Base-by-base conservation (phyloP, 2,329 filamentous ascomycete genomes). In the Dichotomopilus funicola region DNA sequence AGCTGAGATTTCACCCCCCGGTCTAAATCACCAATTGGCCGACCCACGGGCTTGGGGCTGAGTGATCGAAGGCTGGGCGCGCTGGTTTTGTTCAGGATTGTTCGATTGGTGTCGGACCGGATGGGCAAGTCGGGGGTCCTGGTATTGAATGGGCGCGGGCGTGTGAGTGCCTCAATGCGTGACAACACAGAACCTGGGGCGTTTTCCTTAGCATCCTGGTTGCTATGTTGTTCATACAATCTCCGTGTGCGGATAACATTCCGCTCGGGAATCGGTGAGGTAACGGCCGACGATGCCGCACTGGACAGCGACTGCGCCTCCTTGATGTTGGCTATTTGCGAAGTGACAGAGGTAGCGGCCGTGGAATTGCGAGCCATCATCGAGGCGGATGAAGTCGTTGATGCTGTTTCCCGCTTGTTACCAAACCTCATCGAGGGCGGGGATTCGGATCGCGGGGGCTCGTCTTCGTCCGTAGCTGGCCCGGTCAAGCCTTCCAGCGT, bases 341-440 rank as follows among this genome's bases (percentile, higher is more conserved):
- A 95, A n/a, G 85, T 83, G 50, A 95, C 76, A 0, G 92, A 96
- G 0, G 91, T 96, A 3, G 90, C 91, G 6, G 91, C 89, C 1
- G 91, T 96, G 0, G 92, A 96, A 54, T 83, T 85, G 34, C 89
- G 85, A 33, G 82, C 81, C 41, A 85, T 79, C 0, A 83, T 85
- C 5, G 83, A 86, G 4, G 73, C 74, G 0, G 82, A 86, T 0
- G 90, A 94, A 6, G 85, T 87, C 0, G 89, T 95, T 0, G 92
- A 96, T 1, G 88, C 94, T 0, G 91, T 96, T 61, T 91, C 90
- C 33, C 91, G 80, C 61, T 92, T 89, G 59, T 81, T 81, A 63
- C 87, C 87, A 66, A 86, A 91, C 19, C 81, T 81, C 1, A 78
- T 77, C 1, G 81, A 77, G 8, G 79, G 75, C 2, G 78, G 83